Percentiles rank a stretch among this genome's conserved stretches.
Evolutionary conservation across 2,329 filamentous ascomycete genomes (phyloP).

Genomic region (Colletotrichum sublineola): DNA sequence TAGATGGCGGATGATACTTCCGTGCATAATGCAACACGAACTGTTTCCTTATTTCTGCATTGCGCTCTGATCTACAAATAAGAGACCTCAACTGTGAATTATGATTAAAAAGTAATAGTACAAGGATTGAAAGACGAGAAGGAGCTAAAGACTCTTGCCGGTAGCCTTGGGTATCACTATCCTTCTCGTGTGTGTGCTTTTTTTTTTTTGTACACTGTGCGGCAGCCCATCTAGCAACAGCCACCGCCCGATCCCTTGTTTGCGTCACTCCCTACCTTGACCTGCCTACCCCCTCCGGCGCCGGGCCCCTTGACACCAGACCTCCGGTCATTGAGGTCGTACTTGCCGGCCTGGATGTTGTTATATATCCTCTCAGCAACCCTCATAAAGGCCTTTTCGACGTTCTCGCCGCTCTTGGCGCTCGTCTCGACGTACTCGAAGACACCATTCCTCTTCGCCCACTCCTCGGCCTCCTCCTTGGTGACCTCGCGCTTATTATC

Average conservation of each 20-base stretch:
- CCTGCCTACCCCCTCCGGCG: constrained; percentile 60
- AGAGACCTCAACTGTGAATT: constrained; percentile 17
- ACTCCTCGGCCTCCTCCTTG: constrained; percentile 85
- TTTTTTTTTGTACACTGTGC: neutral
- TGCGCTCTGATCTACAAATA: neutral
- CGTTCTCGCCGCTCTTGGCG: constrained; percentile 94
- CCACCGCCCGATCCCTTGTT: constrained; percentile 57
- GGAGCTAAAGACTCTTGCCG: constrained; percentile 31
- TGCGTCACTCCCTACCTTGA: constrained; percentile 59
- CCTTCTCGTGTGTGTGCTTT: constrained; percentile 29
- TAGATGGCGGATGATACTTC: constrained; percentile 23
- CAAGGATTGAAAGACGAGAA: constrained; percentile 23
- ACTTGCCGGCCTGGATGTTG: constrained; percentile 95
- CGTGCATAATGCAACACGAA: constrained; percentile 40
- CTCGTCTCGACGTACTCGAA: constrained; percentile 96
- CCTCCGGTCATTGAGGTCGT: constrained; percentile 92
- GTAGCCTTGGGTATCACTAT: constrained; percentile 41
- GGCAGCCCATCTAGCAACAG: constrained; percentile 59
- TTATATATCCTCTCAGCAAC: constrained; percentile 96
- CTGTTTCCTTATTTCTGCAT: constrained; percentile 31
- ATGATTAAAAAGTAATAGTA: constrained; percentile 38
- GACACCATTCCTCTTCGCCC: constrained; percentile 88
- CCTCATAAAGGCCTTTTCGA: constrained; percentile 92
- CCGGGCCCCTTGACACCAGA: constrained; percentile 87
- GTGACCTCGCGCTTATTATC: constrained; percentile 83